These are phyloP conservation scores for Quercus tomentella DNA, from an alignment of 331 rosid genomes.

Conservation along the genomic window DNA sequence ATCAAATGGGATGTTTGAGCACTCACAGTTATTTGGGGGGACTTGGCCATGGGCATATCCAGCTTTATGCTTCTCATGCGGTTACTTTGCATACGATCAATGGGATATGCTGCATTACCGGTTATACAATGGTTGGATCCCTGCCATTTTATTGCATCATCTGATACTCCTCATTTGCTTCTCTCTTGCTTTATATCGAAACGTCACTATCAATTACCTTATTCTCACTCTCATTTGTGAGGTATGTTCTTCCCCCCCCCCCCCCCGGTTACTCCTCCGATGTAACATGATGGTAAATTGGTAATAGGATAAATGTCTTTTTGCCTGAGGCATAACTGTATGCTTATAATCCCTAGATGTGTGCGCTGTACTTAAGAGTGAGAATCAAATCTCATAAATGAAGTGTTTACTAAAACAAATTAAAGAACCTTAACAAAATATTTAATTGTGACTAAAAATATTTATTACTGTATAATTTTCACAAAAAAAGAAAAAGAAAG, in stretches of 20 bases:
- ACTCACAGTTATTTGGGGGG: conserved; percentile 65
- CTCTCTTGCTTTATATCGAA: conserved; percentile 84
- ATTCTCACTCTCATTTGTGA: conserved; percentile 92
- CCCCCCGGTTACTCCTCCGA: neutral
- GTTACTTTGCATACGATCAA: conserved; percentile 97
- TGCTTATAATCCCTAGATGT: neutral
- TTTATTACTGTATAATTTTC: neutral
- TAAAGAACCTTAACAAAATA: neutral
- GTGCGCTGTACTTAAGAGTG: neutral
- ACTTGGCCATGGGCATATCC: conserved; percentile 89
- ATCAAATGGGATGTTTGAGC: conserved; percentile 67
- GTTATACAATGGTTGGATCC: conserved; percentile 73
- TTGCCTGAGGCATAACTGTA: neutral
- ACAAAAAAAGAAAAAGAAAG: neutral
- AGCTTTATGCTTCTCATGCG: conserved; percentile 85
- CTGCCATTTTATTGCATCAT: conserved; percentile 83
- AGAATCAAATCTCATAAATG: neutral
- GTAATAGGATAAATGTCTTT: neutral
- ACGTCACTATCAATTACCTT: conserved; percentile 91
- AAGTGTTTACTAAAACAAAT: conserved; percentile 1
- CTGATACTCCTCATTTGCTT: conserved; percentile 85
- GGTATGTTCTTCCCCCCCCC: conserved; percentile 25
- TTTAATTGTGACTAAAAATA: too few relatives aligned
- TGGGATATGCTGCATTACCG: conserved; percentile 81
- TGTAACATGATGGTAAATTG: neutral